Conservation (phyloP, 2,329 filamentous ascomycete species). For the Talaromyces verruculosus region DNA sequence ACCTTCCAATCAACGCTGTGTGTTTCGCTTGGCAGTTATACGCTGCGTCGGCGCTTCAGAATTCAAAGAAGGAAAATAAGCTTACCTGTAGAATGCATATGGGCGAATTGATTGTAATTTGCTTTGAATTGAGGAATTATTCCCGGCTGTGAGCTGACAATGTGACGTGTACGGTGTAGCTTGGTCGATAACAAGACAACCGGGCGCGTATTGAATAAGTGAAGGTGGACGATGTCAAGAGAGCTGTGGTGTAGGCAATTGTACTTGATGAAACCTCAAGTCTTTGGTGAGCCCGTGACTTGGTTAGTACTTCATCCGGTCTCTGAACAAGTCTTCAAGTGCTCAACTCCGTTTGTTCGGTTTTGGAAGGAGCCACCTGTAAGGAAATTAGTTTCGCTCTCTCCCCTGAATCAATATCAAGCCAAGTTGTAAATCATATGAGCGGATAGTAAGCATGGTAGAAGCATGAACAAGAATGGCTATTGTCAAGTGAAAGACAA, state of each 20-base stretch:
- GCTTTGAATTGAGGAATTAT: neutral
- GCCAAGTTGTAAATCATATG: neutral
- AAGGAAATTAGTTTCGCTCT: neutral
- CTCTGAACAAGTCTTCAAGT: neutral
- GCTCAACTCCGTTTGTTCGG: neutral
- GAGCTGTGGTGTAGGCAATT: neutral
- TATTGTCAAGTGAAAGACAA: neutral
- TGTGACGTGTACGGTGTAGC: neutral
- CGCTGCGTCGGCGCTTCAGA: neutral
- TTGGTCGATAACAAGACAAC: neutral
- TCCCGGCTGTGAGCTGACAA: neutral
- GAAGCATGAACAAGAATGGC: neutral
- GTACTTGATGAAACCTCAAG: neutral
- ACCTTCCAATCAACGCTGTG: conserved; percentile 18
- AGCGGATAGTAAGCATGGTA: neutral
- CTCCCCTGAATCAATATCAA: no score
- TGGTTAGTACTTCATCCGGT: neutral
- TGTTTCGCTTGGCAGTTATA: neutral
- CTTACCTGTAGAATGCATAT: conserved; percentile 19
- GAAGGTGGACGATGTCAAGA: neutral
- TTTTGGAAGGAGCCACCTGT: neutral
- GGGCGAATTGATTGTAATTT: neutral
- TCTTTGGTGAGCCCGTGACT: neutral
- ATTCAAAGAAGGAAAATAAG: conserved; percentile 11
- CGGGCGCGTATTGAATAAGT: neutral